Evolutionary conservation across 768 basidiomycete genomes (phyloP).

Genomic region (Tulasnella sp.): DNA sequence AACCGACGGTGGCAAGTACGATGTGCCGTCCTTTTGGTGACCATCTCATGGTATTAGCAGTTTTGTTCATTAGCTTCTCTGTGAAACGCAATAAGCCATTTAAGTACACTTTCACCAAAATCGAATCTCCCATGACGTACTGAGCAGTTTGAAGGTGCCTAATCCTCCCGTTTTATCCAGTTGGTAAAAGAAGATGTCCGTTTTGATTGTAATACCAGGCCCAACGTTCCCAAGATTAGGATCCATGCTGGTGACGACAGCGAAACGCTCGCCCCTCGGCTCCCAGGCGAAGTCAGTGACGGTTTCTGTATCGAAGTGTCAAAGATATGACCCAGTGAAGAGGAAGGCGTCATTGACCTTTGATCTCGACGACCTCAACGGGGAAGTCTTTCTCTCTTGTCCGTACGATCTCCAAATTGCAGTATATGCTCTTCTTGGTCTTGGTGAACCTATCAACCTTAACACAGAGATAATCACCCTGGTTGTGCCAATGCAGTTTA

Average conservation of each 20-base stretch:
- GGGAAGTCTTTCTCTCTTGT: constrained; percentile 96
- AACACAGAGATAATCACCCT: constrained; percentile 96
- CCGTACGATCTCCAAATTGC: constrained; percentile 96
- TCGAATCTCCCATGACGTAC: constrained; percentile 33
- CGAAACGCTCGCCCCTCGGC: constrained; percentile 93
- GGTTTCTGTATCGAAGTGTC: constrained; percentile 74
- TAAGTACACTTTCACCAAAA: neutral
- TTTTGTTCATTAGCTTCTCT: constrained; percentile 72
- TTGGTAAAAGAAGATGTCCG: constrained; percentile 92
- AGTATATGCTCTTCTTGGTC: constrained; percentile 96
- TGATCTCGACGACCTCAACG: constrained; percentile 93
- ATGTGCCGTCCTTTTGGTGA: constrained; percentile 93
- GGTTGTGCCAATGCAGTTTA: constrained; percentile 96
- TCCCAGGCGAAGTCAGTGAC: constrained; percentile 98
- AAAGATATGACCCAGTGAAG: too few species aligned
- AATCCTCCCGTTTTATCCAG: constrained; percentile 64
- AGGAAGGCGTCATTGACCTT: constrained; percentile 45
- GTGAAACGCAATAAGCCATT: neutral
- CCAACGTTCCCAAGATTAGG: constrained; percentile 85
- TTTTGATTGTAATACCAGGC: constrained; percentile 90
- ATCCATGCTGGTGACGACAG: constrained; percentile 87
- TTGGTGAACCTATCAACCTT: constrained; percentile 98
- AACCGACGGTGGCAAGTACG: constrained; percentile 91
- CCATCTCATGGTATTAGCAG: constrained; percentile 93
- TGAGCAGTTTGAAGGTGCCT: constrained; percentile 87